Conservation (phyloP, 805 yeast species). For the Ogataea populi-albae region DNA sequence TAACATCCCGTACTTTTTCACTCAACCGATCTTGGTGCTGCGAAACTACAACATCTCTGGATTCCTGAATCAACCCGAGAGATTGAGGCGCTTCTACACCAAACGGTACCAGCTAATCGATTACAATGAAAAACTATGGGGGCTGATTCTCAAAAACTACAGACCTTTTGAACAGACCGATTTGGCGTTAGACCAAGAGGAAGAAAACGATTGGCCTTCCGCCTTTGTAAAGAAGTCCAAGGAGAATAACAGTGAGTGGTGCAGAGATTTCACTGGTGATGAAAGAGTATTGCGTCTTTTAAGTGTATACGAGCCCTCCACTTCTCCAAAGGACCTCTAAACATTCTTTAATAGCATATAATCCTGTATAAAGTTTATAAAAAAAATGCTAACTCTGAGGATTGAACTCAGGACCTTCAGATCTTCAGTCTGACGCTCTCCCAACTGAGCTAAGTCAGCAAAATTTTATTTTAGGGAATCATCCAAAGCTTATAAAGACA, state of each 20-base stretch:
- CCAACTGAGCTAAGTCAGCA: conserved; percentile 28
- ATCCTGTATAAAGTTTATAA: neutral
- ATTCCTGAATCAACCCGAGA: conserved; percentile 67
- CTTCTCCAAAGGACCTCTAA: too few relatives aligned
- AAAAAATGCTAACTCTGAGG: conserved; percentile 23
- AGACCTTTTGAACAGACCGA: conserved; percentile 53
- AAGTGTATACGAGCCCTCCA: conserved; percentile 38
- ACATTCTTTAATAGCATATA: neutral
- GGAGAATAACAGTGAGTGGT: conserved; percentile 84
- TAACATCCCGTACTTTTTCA: conserved; percentile 57
- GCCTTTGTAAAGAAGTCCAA: conserved; percentile 79
- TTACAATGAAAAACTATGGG: conserved; percentile 27
- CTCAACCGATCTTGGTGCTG: conserved; percentile 75
- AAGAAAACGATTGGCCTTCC: conserved; percentile 84
- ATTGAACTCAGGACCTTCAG: conserved; percentile 28
- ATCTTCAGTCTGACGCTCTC: conserved; percentile 30
- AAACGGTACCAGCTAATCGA: conserved; percentile 49
- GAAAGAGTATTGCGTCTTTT: conserved; percentile 57
- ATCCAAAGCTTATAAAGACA: conserved; percentile 1
- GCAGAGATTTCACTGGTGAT: conserved; percentile 68
- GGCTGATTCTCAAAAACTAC: conserved; percentile 38
- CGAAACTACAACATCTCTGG: conserved; percentile 80
- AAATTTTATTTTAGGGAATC: conserved; percentile 2
- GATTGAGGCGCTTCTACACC: conserved; percentile 76
- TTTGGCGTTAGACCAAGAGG: conserved; percentile 45